Evolutionary conservation across 1,139 yeast genomes (phyloP), one percentile per base, ranked within the genome.

Genomic region (Saccharomycopsis phalli): DNA sequence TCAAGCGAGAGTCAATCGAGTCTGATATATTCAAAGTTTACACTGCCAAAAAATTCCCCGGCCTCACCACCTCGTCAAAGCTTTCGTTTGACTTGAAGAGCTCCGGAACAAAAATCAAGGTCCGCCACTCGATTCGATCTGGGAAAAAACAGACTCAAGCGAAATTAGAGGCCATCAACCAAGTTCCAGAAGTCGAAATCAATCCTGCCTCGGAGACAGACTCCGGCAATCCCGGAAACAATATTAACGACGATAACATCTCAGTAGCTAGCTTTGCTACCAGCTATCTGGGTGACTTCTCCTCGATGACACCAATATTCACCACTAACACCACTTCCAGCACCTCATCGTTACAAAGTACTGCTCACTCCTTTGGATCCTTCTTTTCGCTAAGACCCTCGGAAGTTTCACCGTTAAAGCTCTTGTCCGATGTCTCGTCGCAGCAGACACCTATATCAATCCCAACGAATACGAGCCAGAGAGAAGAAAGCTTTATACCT

Each of bases 31-130:
- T 65, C 50, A 51, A 52, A 36, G 66, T 63, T 2, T 65, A 57
- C 43, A 59, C 65, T 11, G 69, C 70, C 2, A 65, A 65, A 43
- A 61, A 59, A 46, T 65, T 65, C 43, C 70, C 70, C 1, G 70
- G 70, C 1, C 48, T 56, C 1, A 42, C 49, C 7, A 49, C 54
- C 0, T 50, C 55, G 18, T 41, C 45, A 2, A 44, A 41, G 26
- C 31, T 44, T 11, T 38, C 42, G 16, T 44, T 44, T 36, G 47
- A 44, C 36, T 44, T 44, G 36, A 41, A 41, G 31, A 41, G 45
- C 30, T 36, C 40, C 3, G 47, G 47, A 3, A 44, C 47, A 7
- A 44, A 44, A 26, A 44, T 44, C 27, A 44, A 44, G 20, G 47
- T 44, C 14, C 36, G 47, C 13, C 47, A 44, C 34, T 38, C 42